These are phyloP conservation scores for Afroboletus lepidellus DNA, from an alignment of 1,284 basidiomycete genomes.

Conservation along the genomic window DNA sequence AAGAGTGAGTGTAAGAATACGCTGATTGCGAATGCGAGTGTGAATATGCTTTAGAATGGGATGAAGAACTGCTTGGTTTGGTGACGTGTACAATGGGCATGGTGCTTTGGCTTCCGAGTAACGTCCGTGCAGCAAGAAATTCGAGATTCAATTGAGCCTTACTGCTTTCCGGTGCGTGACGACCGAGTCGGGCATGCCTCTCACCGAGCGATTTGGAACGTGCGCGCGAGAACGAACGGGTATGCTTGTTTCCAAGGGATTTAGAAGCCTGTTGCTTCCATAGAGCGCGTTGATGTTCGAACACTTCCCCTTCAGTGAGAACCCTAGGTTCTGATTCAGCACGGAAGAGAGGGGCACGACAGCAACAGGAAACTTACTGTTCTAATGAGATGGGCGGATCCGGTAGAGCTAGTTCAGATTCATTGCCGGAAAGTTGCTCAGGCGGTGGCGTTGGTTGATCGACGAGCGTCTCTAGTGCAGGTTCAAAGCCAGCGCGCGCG, in stretches of 20 bases:
- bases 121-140: conserved; percentile 58
- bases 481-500: conserved; percentile 17
- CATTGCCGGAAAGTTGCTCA: conserved; percentile 44
- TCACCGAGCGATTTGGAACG: conserved; percentile 60
- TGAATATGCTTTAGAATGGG: conserved; percentile 30
- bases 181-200: conserved; percentile 27
- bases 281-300: conserved; percentile 58
- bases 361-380: conserved; percentile 43
- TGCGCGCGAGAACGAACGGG: conserved; percentile 58
- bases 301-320: conserved; percentile 56
- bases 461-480: conserved; percentile 19
- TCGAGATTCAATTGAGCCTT: conserved; percentile 42
- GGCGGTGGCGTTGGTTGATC: conserved; percentile 18
- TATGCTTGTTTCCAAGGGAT: conserved; percentile 64
- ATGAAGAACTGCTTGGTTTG: conserved; percentile 17
- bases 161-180: conserved; percentile 19
- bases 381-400: conserved; percentile 60
- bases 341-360: neutral
- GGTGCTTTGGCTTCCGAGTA: conserved; percentile 59
- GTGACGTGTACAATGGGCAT: conserved; percentile 47
- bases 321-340: conserved; percentile 44
- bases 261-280: conserved; percentile 63
- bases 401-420: conserved; percentile 51
- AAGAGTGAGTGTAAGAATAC: conserved; percentile 22
- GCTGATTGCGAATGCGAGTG: conserved; percentile 29